These are phyloP conservation scores for Globisporangium ultimum DNA, from an alignment of 352 stramenopile species.

Conservation along the genomic window DNA sequence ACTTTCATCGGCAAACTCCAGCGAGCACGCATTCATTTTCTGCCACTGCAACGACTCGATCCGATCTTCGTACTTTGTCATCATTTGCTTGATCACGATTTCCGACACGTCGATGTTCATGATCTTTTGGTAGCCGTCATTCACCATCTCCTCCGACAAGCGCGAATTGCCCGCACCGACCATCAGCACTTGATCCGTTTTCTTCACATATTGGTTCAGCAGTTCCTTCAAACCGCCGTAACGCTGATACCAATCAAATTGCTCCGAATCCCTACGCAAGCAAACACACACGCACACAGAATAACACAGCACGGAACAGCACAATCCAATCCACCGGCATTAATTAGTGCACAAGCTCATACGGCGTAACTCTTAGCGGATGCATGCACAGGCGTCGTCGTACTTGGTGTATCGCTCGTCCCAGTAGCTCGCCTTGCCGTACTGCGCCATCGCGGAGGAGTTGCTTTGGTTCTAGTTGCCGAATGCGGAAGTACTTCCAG, in stretches of 20 bases:
- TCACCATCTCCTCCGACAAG: slow-evolving; percentile 95
- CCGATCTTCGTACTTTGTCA: slow-evolving; percentile 91
- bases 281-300: neutral
- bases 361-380: neutral
- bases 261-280: slow-evolving; percentile 80
- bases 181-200: slow-evolving; percentile 93
- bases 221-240: slow-evolving; percentile 91
- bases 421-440: slow-evolving; percentile 93
- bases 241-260: slow-evolving; percentile 94
- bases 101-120: slow-evolving; percentile 96
- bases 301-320: neutral
- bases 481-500: neutral
- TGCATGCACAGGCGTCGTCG: slow-evolving; percentile 8
- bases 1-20: slow-evolving; percentile 94
- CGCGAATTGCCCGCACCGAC: slow-evolving; percentile 92
- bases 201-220: slow-evolving; percentile 91
- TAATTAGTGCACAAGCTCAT: too few species aligned
- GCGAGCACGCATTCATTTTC: slow-evolving; percentile 93
- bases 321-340: neutral
- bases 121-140: slow-evolving; percentile 93
- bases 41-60: slow-evolving; percentile 90
- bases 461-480: too few species aligned
- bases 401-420: slow-evolving; percentile 94
- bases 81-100: slow-evolving; percentile 94
- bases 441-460: slow-evolving; percentile 74